These are phyloP conservation scores for Dittrichia graveolens DNA, from an alignment of 129 eudicot species.

Conservation along the genomic window DNA sequence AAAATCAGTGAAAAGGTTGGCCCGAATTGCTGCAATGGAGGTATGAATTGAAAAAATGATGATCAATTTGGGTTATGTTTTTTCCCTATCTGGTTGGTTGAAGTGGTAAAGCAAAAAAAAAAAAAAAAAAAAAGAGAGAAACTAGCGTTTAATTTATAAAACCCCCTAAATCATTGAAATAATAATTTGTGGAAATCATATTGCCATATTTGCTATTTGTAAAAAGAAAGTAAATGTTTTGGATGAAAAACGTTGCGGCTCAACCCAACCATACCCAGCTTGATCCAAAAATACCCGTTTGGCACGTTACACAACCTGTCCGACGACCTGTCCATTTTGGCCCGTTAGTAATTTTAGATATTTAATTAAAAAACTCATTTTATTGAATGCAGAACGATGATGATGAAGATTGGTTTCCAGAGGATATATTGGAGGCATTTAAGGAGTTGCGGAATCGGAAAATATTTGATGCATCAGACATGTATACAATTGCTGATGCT, in stretches of 20 bases:
- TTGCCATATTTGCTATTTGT: no score
- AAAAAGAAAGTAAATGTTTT: no score
- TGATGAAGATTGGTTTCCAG: slow-evolving; percentile 94
- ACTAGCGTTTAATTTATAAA: slow-evolving; percentile 3
- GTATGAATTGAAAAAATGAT: slow-evolving; percentile 39
- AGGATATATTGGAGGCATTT: slow-evolving; percentile 75
- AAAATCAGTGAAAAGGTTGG: slow-evolving; percentile 55
- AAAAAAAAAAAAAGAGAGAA: background rate
- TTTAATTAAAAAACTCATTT: background rate
- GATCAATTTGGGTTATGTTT: background rate
- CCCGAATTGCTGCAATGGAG: slow-evolving; percentile 64
- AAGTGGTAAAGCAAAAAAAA: background rate
- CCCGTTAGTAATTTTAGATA: background rate
- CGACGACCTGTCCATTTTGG: background rate
- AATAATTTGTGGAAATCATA: no score
- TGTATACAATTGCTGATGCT: slow-evolving; percentile 95
- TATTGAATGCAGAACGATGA: slow-evolving; percentile 58
- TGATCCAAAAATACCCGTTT: background rate
- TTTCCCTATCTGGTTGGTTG: background rate
- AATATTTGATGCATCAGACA: slow-evolving; percentile 76
- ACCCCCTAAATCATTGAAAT: background rate
- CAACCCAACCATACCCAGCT: background rate
- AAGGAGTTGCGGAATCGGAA: slow-evolving; percentile 76
- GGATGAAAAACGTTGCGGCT: background rate
- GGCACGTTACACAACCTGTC: background rate